These are phyloP conservation scores for Bimuria novae-zelandiae DNA, from an alignment of 2,329 filamentous ascomycete species.

Conservation along the genomic window DNA sequence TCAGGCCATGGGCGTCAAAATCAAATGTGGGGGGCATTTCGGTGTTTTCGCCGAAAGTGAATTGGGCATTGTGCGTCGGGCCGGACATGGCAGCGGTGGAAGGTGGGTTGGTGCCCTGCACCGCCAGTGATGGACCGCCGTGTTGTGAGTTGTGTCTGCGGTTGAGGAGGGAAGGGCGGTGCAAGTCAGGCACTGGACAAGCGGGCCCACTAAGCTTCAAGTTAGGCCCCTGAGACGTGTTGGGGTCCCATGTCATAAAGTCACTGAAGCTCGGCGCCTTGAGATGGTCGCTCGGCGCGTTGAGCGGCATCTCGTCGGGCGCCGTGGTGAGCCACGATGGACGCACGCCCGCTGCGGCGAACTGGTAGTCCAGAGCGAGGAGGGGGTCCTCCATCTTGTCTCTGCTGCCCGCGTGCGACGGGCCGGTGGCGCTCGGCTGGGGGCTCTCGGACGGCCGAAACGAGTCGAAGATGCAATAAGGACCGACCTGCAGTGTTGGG, in stretches of 20 bases:
- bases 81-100: conserved; percentile 28
- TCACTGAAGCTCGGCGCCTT: conserved; percentile 51
- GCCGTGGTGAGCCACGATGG: conserved; percentile 42
- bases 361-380: conserved; percentile 41
- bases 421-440: too few species aligned
- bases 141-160: conserved; percentile 33
- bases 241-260: conserved; percentile 55
- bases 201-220: conserved; percentile 35
- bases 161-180: conserved; percentile 32
- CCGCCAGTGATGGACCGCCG: conserved; percentile 17
- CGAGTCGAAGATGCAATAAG: conserved; percentile 46
- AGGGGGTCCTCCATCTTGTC: conserved; percentile 41
- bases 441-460: conserved; percentile 40
- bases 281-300: conserved; percentile 36
- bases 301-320: conserved; percentile 39
- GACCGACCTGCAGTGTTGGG: conserved; percentile 37
- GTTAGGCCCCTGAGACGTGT: conserved; percentile 36
- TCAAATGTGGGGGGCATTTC: conserved; percentile 41
- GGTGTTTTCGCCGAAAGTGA: conserved; percentile 39
- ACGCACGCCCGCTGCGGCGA: conserved; percentile 30
- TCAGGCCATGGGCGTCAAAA: conserved; percentile 36
- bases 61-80: conserved; percentile 28
- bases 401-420: conserved; percentile 12
- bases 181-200: conserved; percentile 32
- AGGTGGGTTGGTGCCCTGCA: conserved; percentile 26